Conservation (phyloP, 2,329 filamentous ascomycete genomes). For the Huntiella abstrusa region DNA sequence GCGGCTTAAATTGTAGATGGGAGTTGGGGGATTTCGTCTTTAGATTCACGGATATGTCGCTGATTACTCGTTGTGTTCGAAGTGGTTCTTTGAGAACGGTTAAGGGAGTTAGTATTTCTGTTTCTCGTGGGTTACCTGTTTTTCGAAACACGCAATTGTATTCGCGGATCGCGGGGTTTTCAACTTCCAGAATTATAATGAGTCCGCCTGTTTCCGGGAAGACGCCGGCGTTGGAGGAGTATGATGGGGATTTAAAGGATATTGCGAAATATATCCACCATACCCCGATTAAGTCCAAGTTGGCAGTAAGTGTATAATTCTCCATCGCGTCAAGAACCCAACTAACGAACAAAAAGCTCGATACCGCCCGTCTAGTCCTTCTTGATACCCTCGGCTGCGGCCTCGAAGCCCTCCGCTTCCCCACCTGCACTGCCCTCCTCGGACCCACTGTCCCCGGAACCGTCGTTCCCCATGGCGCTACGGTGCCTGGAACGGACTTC, state of each 20-base stretch:
- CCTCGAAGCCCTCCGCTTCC: slow-evolving; percentile 85
- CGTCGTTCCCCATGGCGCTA: slow-evolving; percentile 75
- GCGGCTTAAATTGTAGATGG: no score
- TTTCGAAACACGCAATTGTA: no score
- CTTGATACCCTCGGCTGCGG: slow-evolving; percentile 94
- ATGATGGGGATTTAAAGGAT: slow-evolving; percentile 84
- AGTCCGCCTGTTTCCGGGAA: no score
- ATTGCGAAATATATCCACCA: slow-evolving; percentile 92
- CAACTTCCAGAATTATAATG: no score
- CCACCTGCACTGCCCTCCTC: slow-evolving; percentile 87
- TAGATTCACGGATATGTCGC: no score
- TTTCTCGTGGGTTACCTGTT: no score
- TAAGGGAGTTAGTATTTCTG: no score
- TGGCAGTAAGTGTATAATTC: slow-evolving; percentile 50
- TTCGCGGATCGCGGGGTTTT: no score
- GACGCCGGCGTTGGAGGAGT: slow-evolving; percentile 28
- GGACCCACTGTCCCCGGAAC: slow-evolving; percentile 85
- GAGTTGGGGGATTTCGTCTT: no score
- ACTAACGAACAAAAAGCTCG: slow-evolving; percentile 38
- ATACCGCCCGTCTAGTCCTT: slow-evolving; percentile 92
- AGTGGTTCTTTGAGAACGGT: no score
- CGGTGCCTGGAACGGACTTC: slow-evolving; percentile 80
- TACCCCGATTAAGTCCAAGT: slow-evolving; percentile 73
- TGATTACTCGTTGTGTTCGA: no score
- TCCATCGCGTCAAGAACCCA: neutral